Base-by-base conservation (phyloP, 2,329 filamentous ascomycete genomes). In the Aspergillus unguis region DNA sequence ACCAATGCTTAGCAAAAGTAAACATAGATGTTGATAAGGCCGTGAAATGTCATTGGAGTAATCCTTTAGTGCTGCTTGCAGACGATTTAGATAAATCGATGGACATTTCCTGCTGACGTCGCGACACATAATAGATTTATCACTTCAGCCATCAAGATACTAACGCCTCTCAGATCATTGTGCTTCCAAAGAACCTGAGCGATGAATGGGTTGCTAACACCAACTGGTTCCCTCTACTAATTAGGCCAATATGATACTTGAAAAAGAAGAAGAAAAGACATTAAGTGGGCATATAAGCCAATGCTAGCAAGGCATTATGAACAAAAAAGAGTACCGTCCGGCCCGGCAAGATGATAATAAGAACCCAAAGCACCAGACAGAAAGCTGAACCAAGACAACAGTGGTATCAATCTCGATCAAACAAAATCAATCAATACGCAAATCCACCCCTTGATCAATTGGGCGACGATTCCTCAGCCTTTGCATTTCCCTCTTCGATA, bases 401-500 rank as follows among this genome's bases (percentile, higher is more conserved):
- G 37, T 28, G 29, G 33, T 37, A 45, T 36, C 17, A 52, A 27
- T 17, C 17, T 9, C 25, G 32, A n/a, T 45, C 8, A 47, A 49
- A 48, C 38, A 54, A 35, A 47, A 49, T 52, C 38, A 54, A 35
- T 27, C 28, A 32, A 23, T 3, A 23, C 42, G 27, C 43, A 17
- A 29, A 27, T 40, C 41, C 5, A 31, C 33, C 40, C 38, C n/a
- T 37, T 3, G 36, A 36, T 41, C 48, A 62, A 44, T 48, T 55
- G 7, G 52, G 51, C 26, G 40, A 50, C 40, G 38, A 49, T 17
- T 46, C 41, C 26, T 56, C 45, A 10, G 51, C 44, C 32, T 53
- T 46, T n/a, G 27, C 52, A 33, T 49, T 50, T n/a, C 42, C 53
- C 11, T 52, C 46, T 35, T 61, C 57, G 25, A 43, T 26, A 50